A percentile compares a stretch with the other conserved stretches of the same genome.
These are phyloP conservation scores for Angophora floribunda DNA, from an alignment of 345 rosid genomes.

Conservation along the genomic window DNA sequence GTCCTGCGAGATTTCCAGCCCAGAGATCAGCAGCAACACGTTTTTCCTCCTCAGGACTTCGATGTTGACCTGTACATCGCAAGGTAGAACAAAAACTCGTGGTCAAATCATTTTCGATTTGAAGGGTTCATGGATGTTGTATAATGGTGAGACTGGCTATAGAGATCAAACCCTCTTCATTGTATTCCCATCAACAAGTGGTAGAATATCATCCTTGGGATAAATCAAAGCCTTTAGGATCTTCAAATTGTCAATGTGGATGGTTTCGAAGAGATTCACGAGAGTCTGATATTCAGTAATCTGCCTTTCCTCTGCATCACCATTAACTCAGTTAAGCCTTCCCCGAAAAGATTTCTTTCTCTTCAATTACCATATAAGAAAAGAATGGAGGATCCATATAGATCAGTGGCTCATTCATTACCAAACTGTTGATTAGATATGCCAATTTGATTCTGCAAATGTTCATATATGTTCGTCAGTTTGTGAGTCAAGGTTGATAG, in stretches of 20 bases:
- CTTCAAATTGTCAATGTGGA: constrained; percentile 85
- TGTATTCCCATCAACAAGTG: constrained; percentile 59
- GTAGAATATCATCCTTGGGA: constrained; percentile 40
- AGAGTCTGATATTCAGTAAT: constrained; percentile 34
- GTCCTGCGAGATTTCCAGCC: constrained; percentile 49
- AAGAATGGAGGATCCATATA: neutral
- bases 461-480: constrained; percentile 62
- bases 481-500: constrained; percentile 69
- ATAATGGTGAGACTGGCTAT: neutral
- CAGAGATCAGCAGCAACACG: constrained; percentile 67
- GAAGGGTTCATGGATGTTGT: neutral
- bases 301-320: constrained; percentile 45
- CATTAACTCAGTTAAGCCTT: neutral
- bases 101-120: neutral
- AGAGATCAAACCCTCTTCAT: constrained; percentile 42
- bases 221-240: constrained; percentile 67
- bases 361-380: neutral
- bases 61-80: constrained; percentile 38
- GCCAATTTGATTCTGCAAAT: constrained; percentile 43
- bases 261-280: constrained; percentile 32
- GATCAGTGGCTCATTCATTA: neutral
- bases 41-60: constrained; percentile 78
- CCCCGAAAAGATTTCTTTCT: neutral
- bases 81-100: neutral
- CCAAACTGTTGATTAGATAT: constrained; percentile 57